A percentile compares a stretch with the other conserved stretches of the same genome.
These are phyloP conservation scores for Stachybotrys elegans DNA, from an alignment of 2,329 filamentous ascomycete species.

Conservation along the genomic window DNA sequence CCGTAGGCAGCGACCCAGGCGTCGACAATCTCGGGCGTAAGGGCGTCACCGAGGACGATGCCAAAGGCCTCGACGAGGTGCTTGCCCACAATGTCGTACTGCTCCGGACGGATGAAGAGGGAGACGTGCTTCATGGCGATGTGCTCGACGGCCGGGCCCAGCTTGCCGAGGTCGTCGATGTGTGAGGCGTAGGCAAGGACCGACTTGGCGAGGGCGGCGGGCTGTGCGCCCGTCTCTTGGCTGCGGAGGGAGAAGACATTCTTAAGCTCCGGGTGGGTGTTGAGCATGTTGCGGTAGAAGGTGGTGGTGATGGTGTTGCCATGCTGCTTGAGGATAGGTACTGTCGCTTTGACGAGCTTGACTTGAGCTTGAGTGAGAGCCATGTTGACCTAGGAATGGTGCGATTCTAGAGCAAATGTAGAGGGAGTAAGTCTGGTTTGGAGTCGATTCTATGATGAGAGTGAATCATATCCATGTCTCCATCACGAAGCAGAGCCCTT, in stretches of 20 bases:
- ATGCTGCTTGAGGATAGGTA: constrained; percentile 64
- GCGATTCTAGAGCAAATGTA: too few species aligned
- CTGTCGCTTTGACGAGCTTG: constrained; percentile 70
- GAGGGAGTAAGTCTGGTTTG: too few species aligned
- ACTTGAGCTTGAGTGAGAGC: constrained; percentile 60
- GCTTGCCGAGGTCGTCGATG: constrained; percentile 62
- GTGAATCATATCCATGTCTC: too few species aligned
- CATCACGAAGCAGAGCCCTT: too few species aligned
- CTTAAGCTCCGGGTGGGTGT: constrained; percentile 58
- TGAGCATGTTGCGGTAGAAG: constrained; percentile 68
- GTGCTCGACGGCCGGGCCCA: constrained; percentile 54
- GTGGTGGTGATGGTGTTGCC: constrained; percentile 63
- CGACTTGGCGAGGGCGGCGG: constrained; percentile 62
- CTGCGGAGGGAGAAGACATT: constrained; percentile 68
- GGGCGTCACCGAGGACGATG: constrained; percentile 59
- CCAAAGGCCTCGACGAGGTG: constrained; percentile 65
- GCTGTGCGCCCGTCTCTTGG: constrained; percentile 63
- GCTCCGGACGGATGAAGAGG: constrained; percentile 62
- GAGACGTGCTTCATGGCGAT: constrained; percentile 75
- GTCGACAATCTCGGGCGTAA: constrained; percentile 60
- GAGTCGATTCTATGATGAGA: constrained; percentile 2
- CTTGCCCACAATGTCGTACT: constrained; percentile 66
- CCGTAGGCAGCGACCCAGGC: constrained; percentile 71
- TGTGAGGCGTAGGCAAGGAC: constrained; percentile 69
- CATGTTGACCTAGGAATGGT: constrained; percentile 29